Conservation (phyloP, 306 rosid genomes). For the Corylus americana region DNA sequence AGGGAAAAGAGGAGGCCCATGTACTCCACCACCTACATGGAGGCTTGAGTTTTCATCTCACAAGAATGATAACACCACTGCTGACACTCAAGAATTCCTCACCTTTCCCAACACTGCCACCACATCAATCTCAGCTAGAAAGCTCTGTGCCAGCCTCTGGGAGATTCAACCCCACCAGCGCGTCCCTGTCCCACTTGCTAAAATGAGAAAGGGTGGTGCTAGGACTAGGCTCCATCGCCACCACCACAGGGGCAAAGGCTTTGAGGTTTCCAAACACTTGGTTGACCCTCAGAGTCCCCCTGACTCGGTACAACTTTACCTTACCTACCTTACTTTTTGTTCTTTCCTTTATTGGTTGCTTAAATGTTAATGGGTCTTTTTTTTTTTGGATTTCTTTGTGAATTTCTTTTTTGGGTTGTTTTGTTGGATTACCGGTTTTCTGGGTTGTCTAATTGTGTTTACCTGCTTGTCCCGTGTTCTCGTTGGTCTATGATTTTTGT, state of each 20-base stretch:
- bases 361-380: neutral
- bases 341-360: neutral
- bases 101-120: conserved; percentile 23
- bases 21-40: conserved; percentile 83
- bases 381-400: neutral
- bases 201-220: conserved; percentile 38
- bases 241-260: conserved; percentile 27
- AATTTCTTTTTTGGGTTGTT: neutral
- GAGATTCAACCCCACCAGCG: conserved; percentile 50
- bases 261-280: conserved; percentile 24
- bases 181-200: conserved; percentile 32
- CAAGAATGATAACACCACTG: neutral
- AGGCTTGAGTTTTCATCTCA: conserved; percentile 53
- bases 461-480: conserved; percentile 3
- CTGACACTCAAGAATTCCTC: conserved; percentile 45
- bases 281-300: conserved; percentile 32
- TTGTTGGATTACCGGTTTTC: conserved; percentile 14
- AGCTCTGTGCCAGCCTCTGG: conserved; percentile 78
- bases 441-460: conserved; percentile 5
- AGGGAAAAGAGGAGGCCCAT: conserved; percentile 53
- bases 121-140: conserved; percentile 61
- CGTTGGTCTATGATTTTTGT: too few species aligned
- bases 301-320: conserved; percentile 45
- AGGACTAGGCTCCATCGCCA: conserved; percentile 36
- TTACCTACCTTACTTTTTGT: neutral